Evolutionary conservation across 495 filamentous ascomycete species (phyloP).

Genomic region (Hypoxylon fragiforme): DNA sequence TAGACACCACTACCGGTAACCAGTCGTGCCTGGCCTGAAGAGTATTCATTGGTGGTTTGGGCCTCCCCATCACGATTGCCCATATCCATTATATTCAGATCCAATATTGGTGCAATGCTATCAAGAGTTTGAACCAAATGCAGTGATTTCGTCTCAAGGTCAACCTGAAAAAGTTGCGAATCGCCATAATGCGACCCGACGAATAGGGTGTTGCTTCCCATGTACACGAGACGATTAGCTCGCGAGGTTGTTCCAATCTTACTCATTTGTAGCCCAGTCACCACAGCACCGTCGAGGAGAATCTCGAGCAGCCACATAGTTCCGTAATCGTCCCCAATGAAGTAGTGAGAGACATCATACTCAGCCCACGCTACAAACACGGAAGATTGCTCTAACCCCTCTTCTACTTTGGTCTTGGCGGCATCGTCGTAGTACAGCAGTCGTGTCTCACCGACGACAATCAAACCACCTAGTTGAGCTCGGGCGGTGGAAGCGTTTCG

Average conservation of each 20-base stretch:
- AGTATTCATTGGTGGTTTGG: constrained; percentile 78
- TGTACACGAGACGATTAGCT: constrained; percentile 75
- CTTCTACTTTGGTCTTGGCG: constrained; percentile 61
- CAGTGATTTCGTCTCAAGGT: constrained; percentile 44
- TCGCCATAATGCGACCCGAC: constrained; percentile 92
- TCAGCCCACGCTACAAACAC: constrained; percentile 88
- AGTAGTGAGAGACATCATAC: constrained; percentile 76
- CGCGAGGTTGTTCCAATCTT: constrained; percentile 73
- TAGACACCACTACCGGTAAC: constrained; percentile 90
- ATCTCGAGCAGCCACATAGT: constrained; percentile 78
- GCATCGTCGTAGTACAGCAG: constrained; percentile 81
- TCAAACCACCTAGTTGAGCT: constrained; percentile 64
- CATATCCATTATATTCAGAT: constrained; percentile 95
- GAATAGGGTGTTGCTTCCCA: constrained; percentile 75
- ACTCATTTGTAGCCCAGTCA: constrained; percentile 56
- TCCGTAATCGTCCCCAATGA: constrained; percentile 90
- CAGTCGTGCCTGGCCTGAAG: constrained; percentile 91
- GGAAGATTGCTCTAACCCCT: constrained; percentile 67
- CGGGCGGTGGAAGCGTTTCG: constrained; percentile 52
- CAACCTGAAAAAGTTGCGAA: constrained; percentile 76
- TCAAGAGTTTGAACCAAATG: constrained; percentile 74
- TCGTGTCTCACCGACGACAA: constrained; percentile 83
- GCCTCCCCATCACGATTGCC: constrained; percentile 76
- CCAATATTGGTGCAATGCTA: constrained; percentile 88
- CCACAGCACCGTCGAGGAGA: constrained; percentile 60